A percentile compares a stretch with the other conserved stretches of the same genome.
Conservation (phyloP, 1,284 basidiomycete species). For the Tremellales sp. region DNA sequence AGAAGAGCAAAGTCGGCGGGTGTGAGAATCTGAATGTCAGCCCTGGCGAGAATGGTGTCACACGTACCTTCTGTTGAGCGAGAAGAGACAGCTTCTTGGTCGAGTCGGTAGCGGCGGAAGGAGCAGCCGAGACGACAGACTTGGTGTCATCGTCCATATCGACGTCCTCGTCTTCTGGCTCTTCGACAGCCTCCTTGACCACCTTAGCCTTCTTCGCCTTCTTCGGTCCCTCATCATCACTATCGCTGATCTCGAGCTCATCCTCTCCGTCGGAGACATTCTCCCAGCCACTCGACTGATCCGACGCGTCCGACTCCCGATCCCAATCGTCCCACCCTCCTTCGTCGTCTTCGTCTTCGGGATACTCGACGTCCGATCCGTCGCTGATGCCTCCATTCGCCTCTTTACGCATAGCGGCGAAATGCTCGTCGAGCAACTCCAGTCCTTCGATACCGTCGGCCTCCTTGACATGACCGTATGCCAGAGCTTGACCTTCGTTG, state of each 20-base stretch:
- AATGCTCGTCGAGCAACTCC: slow-evolving; percentile 79
- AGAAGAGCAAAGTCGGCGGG: slow-evolving; percentile 95
- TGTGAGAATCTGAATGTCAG: slow-evolving; percentile 72
- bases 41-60: background rate
- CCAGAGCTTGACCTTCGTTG: slow-evolving; percentile 61
- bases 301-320: slow-evolving; percentile 64
- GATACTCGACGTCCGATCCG: slow-evolving; percentile 50
- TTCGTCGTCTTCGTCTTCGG: slow-evolving; percentile 62
- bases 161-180: slow-evolving; percentile 30
- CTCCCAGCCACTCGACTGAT: slow-evolving; percentile 76
- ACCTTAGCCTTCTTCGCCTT: slow-evolving; percentile 31
- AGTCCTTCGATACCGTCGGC: slow-evolving; percentile 84
- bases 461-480: slow-evolving; percentile 75
- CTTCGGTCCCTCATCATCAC: slow-evolving; percentile 66
- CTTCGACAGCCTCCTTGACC: slow-evolving; percentile 15
- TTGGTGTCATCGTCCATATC: slow-evolving; percentile 39
- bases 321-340: slow-evolving; percentile 86
- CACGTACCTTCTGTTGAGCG: slow-evolving; percentile 46
- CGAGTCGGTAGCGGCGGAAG: slow-evolving; percentile 34
- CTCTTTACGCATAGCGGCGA: slow-evolving; percentile 65
- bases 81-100: slow-evolving; percentile 47
- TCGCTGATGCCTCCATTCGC: slow-evolving; percentile 55
- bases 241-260: slow-evolving; percentile 75
- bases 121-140: slow-evolving; percentile 39
- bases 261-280: slow-evolving; percentile 72